Conservation (phyloP, 139 green algal species). For the Gonium pectorale region DNA sequence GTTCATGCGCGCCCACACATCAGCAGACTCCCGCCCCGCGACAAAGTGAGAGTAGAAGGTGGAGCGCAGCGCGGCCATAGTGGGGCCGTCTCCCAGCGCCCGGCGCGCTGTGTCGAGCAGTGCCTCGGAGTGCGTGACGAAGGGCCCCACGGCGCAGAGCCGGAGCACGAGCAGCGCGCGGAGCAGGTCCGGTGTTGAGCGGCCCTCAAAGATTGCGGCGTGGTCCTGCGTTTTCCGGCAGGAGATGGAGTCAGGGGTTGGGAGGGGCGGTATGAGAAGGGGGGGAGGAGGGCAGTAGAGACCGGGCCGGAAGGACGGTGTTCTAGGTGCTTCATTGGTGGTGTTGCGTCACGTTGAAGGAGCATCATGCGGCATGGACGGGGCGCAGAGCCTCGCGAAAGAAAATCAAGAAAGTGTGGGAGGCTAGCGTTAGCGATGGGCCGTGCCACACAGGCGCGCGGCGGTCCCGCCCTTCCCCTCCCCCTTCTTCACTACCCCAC, state of each 20-base stretch:
- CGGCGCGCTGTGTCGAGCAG: constrained; percentile 67
- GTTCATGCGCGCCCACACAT: constrained; percentile 42
- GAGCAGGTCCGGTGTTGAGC: constrained; percentile 22
- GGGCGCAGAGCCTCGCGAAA: not conserved
- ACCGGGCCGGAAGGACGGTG: not conserved
- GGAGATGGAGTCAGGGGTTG: not conserved
- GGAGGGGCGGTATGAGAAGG: too few relatives aligned
- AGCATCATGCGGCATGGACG: not conserved
- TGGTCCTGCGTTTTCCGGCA: too few relatives aligned
- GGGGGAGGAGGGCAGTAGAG: not conserved
- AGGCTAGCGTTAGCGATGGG: not conserved
- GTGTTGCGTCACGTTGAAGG: not conserved
- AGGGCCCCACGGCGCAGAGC: constrained; percentile 27
- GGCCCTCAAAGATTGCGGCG: constrained; percentile 38
- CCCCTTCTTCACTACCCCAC: too few relatives aligned
- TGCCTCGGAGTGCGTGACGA: constrained; percentile 40
- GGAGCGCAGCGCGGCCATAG: not conserved
- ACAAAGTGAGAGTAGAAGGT: constrained; percentile 38
- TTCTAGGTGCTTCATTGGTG: not conserved
- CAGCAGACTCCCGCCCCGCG: constrained; percentile 16
- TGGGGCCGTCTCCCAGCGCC: constrained; percentile 19
- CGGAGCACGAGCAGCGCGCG: constrained; percentile 46
- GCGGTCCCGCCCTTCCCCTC: not conserved
- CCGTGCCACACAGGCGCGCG: not conserved
- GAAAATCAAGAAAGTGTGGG: not conserved